Evolutionary conservation across 106 monocot genomes (phyloP).

Genomic region (Apostasia shenzhenica): DNA sequence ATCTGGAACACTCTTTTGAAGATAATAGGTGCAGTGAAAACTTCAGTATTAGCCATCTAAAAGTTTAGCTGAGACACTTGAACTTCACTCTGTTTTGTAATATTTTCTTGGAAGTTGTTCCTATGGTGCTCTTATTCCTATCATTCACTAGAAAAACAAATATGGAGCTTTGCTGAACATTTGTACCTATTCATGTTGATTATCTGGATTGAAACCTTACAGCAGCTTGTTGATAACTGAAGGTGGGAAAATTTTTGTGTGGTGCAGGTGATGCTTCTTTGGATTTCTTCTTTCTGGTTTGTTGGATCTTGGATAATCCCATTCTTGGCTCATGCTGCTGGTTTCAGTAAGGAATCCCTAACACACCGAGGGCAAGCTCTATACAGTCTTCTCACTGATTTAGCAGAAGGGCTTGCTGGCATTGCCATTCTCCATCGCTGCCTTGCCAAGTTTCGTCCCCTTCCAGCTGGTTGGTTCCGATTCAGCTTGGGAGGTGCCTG

Average conservation of each 20-base stretch:
- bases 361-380: conserved; percentile 52
- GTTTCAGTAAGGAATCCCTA: conserved; percentile 43
- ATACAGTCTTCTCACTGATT: conserved; percentile 51
- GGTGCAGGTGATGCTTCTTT: conserved; percentile 55
- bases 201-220: background rate
- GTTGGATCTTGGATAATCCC: conserved; percentile 59
- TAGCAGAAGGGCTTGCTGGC: conserved; percentile 48
- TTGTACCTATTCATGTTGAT: background rate
- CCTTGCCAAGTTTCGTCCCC: conserved; percentile 37
- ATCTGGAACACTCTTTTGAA: background rate
- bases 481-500: conserved; percentile 50
- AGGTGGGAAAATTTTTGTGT: background rate
- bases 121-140: background rate
- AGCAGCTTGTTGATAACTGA: no score
- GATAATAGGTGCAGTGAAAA: background rate
- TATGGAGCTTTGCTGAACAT: background rate
- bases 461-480: conserved; percentile 47
- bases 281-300: conserved; percentile 55
- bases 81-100: background rate
- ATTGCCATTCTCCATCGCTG: conserved; percentile 49
- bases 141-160: background rate
- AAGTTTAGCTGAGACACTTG: background rate
- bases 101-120: background rate
- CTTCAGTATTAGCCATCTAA: background rate
- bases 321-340: conserved; percentile 40